phyloP scores from a whole-genome alignment of 129 eudicot genomes.

The Saussurea involucrata region DNA sequence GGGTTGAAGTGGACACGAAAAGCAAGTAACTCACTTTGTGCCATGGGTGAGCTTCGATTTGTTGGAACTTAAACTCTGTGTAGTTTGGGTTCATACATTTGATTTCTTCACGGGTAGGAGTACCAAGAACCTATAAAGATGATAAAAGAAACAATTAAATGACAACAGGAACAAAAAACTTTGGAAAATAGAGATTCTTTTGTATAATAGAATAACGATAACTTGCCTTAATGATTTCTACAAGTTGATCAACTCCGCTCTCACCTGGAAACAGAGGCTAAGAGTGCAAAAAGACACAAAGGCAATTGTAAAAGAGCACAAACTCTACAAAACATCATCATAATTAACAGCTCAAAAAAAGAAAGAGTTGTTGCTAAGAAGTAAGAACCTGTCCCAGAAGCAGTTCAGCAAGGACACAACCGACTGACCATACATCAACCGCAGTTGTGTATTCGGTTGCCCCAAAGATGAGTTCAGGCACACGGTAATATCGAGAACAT shows the following conservation, averaged over 20 bases:
- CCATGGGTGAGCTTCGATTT: constrained; percentile 94
- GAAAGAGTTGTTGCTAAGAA: background rate
- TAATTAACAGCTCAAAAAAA: background rate
- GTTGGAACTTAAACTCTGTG: constrained; percentile 81
- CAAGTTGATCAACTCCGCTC: constrained; percentile 94
- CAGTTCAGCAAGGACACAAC: constrained; percentile 90
- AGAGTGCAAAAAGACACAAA: constrained; percentile 17
- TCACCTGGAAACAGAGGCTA: constrained; percentile 95
- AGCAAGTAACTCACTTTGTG: constrained; percentile 62
- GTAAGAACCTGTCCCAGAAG: constrained; percentile 73
- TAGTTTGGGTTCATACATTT: constrained; percentile 96
- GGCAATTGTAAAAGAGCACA: background rate
- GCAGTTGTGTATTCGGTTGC: constrained; percentile 80
- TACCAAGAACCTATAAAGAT: constrained; percentile 64
- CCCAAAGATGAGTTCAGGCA: constrained; percentile 93
- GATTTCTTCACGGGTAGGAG: constrained; percentile 93
- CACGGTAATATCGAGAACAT: constrained; percentile 89
- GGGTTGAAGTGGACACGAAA: background rate
- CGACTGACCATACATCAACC: constrained; percentile 90
- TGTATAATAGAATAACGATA: background rate
- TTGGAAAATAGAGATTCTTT: background rate
- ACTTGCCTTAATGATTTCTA: constrained; percentile 78
- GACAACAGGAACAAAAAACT: background rate
- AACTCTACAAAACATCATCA: background rate
- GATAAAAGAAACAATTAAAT: background rate